Evolutionary conservation across 306 rosid genomes (phyloP).

Genomic region (Canavalia gladiata): DNA sequence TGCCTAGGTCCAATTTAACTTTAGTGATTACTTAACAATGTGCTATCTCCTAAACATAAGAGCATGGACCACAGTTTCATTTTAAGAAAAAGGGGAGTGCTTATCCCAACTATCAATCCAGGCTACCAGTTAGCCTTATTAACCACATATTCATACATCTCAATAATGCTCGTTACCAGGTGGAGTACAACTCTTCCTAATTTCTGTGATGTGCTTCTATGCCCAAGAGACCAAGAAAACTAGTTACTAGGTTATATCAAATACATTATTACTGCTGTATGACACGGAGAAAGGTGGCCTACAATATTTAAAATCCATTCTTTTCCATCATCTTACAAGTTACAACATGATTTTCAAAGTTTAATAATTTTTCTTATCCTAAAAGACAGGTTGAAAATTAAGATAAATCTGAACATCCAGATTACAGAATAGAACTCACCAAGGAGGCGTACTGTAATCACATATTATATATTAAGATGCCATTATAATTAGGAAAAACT

Average conservation of each 20-base stretch:
- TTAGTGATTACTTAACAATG: not conserved
- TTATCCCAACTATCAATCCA: constrained; percentile 19
- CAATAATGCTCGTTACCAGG: not conserved
- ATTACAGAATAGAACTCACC: not conserved
- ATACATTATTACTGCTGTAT: not conserved
- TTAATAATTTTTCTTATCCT: not conserved
- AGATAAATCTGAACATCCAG: not conserved
- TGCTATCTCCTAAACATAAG: not conserved
- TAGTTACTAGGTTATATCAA: not conserved
- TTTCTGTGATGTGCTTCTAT: not conserved
- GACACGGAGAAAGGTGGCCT: not conserved
- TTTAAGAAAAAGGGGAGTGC: not conserved
- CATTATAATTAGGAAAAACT: constrained; percentile 19
- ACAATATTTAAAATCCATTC: not conserved
- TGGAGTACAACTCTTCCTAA: not conserved
- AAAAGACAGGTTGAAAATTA: not conserved
- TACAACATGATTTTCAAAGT: not conserved
- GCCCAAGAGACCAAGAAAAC: not conserved
- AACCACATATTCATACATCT: not conserved
- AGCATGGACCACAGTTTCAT: not conserved
- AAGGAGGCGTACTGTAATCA: not conserved
- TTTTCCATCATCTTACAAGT: not conserved
- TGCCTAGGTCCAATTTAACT: constrained; percentile 2
- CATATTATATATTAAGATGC: constrained; percentile 14
- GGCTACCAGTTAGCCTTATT: constrained; percentile 9